A percentile compares a stretch with the other conserved stretches of the same genome.
Conservation (phyloP, 2,329 filamentous ascomycete species). For the Monosporascus ibericus region DNA sequence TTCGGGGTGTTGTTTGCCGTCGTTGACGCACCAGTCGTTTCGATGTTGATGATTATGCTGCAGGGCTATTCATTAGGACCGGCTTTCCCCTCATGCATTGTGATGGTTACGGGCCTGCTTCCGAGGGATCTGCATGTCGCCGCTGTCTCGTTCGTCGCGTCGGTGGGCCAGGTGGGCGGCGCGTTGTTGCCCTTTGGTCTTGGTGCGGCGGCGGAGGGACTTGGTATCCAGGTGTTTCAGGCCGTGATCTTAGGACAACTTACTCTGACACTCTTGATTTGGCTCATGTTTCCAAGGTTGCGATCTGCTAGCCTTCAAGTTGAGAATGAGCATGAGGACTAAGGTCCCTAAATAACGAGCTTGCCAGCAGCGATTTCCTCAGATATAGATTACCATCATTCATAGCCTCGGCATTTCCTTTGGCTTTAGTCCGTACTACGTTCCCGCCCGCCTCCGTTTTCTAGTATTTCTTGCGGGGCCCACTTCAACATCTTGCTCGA, state of each 20-base stretch:
- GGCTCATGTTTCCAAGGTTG: conserved; percentile 11
- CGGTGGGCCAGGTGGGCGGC: conserved; percentile 37
- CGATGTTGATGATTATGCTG: conserved; percentile 24
- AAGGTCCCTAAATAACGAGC: neutral
- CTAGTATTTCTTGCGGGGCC: neutral
- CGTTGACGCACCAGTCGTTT: conserved; percentile 13
- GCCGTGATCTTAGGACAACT: conserved; percentile 17
- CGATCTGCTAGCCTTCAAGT: neutral
- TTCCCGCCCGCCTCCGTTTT: neutral
- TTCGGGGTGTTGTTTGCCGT: conserved; percentile 14
- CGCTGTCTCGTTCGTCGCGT: conserved; percentile 37
- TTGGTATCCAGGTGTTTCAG: conserved; percentile 33
- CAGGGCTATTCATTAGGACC: conserved; percentile 35
- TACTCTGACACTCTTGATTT: conserved; percentile 7
- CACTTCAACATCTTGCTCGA: conserved; percentile 7
- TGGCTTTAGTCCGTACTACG: too few relatives aligned
- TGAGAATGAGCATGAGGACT: neutral
- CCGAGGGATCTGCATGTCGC: conserved; percentile 33
- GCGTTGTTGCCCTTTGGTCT: conserved; percentile 36
- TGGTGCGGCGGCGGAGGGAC: conserved; percentile 31
- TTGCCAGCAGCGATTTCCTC: too few relatives aligned
- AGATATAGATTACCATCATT: too few relatives aligned
- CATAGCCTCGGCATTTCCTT: too few relatives aligned
- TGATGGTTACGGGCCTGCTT: conserved; percentile 29
- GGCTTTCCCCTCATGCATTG: conserved; percentile 34